Conservation (phyloP, 164 flowering plant species). For the Chimonanthus praecox region DNA sequence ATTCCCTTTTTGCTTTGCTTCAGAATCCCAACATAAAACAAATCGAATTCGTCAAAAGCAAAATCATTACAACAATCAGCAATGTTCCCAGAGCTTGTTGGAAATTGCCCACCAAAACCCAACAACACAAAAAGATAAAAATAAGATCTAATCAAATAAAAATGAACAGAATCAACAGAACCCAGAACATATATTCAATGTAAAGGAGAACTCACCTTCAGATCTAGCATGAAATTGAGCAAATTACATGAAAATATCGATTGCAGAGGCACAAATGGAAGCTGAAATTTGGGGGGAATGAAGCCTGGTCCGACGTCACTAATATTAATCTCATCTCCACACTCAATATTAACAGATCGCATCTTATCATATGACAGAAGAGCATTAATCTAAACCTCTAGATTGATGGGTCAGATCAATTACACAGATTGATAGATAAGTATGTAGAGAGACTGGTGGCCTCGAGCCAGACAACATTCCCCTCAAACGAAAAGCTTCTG, state of each 20-base stretch:
- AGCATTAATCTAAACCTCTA: not conserved
- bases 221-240: not conserved
- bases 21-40: constrained; percentile 15
- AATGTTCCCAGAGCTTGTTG: constrained; percentile 12
- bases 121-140: not conserved
- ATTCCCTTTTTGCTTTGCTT: constrained; percentile 20
- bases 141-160: not conserved
- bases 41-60: constrained; percentile 27
- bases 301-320: constrained; percentile 76
- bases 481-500: constrained; percentile 50
- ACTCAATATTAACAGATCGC: too few species aligned
- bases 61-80: constrained; percentile 61
- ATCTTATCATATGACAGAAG: too few species aligned
- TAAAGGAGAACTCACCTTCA: constrained; percentile 12
- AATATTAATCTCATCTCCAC: not conserved
- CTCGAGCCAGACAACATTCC: constrained; percentile 92
- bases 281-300: constrained; percentile 62
- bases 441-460: constrained; percentile 11
- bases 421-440: not conserved
- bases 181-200: constrained; percentile 3
- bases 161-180: not conserved
- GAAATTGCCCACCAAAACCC: constrained; percentile 8
- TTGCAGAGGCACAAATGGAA: constrained; percentile 4
- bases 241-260: not conserved
- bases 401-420: constrained; percentile 8